Evolutionary conservation across 2,329 filamentous ascomycete species (phyloP).

Genomic region (Trichoderma cornu-damae): DNA sequence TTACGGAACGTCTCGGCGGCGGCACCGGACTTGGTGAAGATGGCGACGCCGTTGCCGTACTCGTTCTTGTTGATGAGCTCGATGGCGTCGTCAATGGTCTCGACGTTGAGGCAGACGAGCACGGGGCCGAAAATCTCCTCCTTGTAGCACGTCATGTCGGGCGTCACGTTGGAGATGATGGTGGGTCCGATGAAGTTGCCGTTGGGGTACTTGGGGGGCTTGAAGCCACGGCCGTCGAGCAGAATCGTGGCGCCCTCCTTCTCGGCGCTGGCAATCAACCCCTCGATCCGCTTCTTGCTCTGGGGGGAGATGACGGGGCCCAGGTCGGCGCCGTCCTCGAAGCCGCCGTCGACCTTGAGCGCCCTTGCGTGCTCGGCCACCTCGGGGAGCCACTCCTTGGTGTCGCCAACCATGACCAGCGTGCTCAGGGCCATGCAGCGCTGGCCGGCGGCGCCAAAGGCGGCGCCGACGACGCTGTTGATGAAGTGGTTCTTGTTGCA

Average conservation of each 20-base stretch:
- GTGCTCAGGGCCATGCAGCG: slow-evolving; percentile 84
- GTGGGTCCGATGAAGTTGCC: slow-evolving; percentile 83
- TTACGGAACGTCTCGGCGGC: slow-evolving; percentile 74
- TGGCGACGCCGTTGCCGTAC: slow-evolving; percentile 80
- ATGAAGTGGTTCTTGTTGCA: slow-evolving; percentile 87
- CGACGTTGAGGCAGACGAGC: slow-evolving; percentile 72
- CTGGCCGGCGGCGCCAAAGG: slow-evolving; percentile 80
- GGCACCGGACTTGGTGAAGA: slow-evolving; percentile 74
- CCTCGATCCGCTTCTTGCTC: slow-evolving; percentile 73
- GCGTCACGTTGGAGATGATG: slow-evolving; percentile 74
- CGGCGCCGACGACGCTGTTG: slow-evolving; percentile 77
- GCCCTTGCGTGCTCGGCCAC: slow-evolving; percentile 69
- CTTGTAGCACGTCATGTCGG: slow-evolving; percentile 76
- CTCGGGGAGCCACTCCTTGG: slow-evolving; percentile 75
- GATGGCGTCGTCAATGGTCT: slow-evolving; percentile 73
- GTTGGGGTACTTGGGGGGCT: slow-evolving; percentile 72
- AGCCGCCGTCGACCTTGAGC: slow-evolving; percentile 72
- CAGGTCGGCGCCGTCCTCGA: slow-evolving; percentile 73
- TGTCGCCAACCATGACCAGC: slow-evolving; percentile 77
- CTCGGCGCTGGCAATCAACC: slow-evolving; percentile 69
- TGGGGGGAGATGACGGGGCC: slow-evolving; percentile 78
- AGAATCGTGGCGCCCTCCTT: slow-evolving; percentile 75
- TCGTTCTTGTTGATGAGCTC: slow-evolving; percentile 79
- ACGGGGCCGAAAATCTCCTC: slow-evolving; percentile 86
- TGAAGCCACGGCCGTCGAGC: slow-evolving; percentile 72